Base-by-base conservation (phyloP, 1,139 yeast species). In the Taphrina betulina region DNA sequence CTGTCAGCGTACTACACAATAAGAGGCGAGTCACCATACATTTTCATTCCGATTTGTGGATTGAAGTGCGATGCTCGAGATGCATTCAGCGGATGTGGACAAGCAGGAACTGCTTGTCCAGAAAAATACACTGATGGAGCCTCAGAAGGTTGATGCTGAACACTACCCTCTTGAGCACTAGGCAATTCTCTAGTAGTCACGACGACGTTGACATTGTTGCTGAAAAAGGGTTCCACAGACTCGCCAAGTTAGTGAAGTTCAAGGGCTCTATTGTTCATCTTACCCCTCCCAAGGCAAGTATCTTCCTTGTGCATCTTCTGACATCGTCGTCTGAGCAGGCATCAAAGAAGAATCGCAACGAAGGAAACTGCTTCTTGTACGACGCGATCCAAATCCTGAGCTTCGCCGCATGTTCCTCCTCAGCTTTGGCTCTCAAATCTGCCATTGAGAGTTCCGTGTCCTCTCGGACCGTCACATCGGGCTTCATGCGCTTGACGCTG, bases 341-440 rank as follows among this genome's bases (percentile, higher is more conserved):
- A 68, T 89, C 96, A 67, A 90, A 88, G 68, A 86, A 92, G 19
- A 88, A 85, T 26, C 79, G 79, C 28, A 90, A 79, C 57, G 77
- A 81, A 45, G 78, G 77, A 85, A 90, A 82, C 62, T 87, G 85
- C 59, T 77, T 76, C 56, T 82, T 75, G 96, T 96, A 90, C 57
- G 83, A 81, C 51, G 75, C 75, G 66, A 86, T 90, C 97, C 97
- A 90, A 12, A 23, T 33, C 29, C 31, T 43, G 22, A 43, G 29
- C 17, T 43, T 43, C 2, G 38, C 36, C 14, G 36, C 48, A 31
- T 33, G 26, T 33, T 43, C 48, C 12, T 16, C 29, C 20, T 43
- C 48, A n/a, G 48, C 36, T 26, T 24, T 41, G 22, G 45, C 22
- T n/a, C 45, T 33, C 12, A 41, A 3, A 19, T 23, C 31, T 19